Base-by-base conservation (phyloP, 768 basidiomycete species). In the Grammothele lineata region DNA sequence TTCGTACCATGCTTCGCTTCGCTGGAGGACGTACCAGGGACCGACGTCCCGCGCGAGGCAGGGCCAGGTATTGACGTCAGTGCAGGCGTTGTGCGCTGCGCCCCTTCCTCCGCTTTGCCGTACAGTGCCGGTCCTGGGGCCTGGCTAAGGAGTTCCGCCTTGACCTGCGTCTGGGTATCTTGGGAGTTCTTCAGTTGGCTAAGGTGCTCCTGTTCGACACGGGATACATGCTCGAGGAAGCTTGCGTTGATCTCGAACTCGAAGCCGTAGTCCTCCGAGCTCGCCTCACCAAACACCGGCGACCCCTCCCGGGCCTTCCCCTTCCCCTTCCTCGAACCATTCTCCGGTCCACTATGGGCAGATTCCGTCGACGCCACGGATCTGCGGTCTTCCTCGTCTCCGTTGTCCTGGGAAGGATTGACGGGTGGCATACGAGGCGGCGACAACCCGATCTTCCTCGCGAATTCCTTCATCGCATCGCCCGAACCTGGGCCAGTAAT, bases 161-260 rank as follows among this genome's bases (percentile, higher is more conserved):
- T 47, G 24, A 49, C 40, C 26, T 52, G 42, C 38, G 47, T 43
- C 38, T 24, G 39, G 25, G 36, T n/a, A n/a, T 35, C 10, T 35
- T 37, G 43, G 24, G 33, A 36, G 15, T 22, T 19, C 11, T 11
- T 25, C 21, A n/a, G 18, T 17, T 17, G 11, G 26, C 32, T 21
- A 15, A 14, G 14, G 25, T 24, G 8, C 27, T 38, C 15, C 34
- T 61, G 51, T 39, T 69, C 66, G 3, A 71, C n/a, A n/a, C n/a
- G n/a, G n/a, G n/a, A n/a, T n/a, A n/a, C 52, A 48, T 70, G 69
- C 51, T 66, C 70, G 18, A 75, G 58, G 48, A 50, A 77, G 67
- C 68, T 72, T 38, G 63, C 60, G 37, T 66, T 63, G 22, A 64
- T 57, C 24, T 70, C 67, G 47, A 67, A 65, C 38, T 66, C 68